Evolutionary conservation across 768 basidiomycete genomes (phyloP), one percentile per base, ranked within the genome.

Genomic region (Panaeolus papilionaceus): DNA sequence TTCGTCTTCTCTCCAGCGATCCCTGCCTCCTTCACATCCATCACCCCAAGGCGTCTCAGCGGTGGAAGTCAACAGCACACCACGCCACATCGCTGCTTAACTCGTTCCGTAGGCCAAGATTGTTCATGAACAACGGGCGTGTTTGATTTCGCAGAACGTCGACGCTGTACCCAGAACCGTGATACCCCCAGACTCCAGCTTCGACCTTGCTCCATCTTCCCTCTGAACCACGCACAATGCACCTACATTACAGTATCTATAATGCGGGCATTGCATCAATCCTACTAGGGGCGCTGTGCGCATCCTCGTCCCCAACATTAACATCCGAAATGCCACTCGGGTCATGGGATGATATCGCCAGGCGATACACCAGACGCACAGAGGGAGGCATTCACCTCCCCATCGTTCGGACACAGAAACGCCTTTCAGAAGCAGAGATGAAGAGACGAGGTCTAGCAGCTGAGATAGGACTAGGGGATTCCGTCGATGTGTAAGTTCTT

Each of bases 381-480:
- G 73, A 75, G 26, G 69, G 74, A 37, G 81, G 81, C 12, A 63
- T 83, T 7, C 79, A 82, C 70, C 28, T 84, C 8, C 82, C 82
- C 23, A 79, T 84, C 28, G 71, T 79, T 38, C 69, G 71, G 37
- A 70, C 54, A 0, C 54, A 58, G 54, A 58, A 58, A 58, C 54
- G 54, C 54, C 54, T 58, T 58, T 28, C 62, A 47, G 73, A 73
- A 66, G 47, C 68, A 37, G 61, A 66, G 64, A 62, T 75, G 63
- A 68, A 68, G 64, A 73, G 76, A 51, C 79, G 82, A 45, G 79
- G 73, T 0, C 64, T 72, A 77, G 76, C 76, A 4, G 81, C 79
- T n/a, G 77, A 79, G 11, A 83, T 85, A 49, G 88, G 89, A 1
- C 76, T 92, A 38, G 89, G 90, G 3, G 86, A 92, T 72, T 85